These are phyloP conservation scores for Debaryomyces nepalensis DNA, from an alignment of 1,139 yeast species.

Conservation along the genomic window DNA sequence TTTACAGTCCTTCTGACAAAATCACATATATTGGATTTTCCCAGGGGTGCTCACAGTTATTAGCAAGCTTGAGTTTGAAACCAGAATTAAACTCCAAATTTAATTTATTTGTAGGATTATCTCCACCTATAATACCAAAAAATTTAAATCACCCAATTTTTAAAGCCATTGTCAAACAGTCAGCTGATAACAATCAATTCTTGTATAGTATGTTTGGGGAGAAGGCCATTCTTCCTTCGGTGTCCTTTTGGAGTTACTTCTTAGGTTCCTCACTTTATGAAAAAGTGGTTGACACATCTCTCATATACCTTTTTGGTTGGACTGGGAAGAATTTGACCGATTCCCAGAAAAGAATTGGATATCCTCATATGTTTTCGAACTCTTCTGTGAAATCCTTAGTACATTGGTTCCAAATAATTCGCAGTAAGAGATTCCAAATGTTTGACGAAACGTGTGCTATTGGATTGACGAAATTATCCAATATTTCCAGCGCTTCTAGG, in stretches of 20 bases:
- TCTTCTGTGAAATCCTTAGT: conserved; percentile 50
- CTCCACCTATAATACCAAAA: conserved; percentile 52
- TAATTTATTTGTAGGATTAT: conserved; percentile 44
- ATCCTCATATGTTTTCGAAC: conserved; percentile 53
- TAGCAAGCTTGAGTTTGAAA: conserved; percentile 47
- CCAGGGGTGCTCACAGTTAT: conserved; percentile 52
- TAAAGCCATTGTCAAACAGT: conserved; percentile 38
- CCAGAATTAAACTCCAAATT: conserved; percentile 40
- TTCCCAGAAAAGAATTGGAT: conserved; percentile 45
- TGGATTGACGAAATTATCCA: conserved; percentile 27
- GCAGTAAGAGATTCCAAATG: conserved; percentile 49
- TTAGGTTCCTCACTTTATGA: conserved; percentile 43
- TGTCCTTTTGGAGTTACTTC: conserved; percentile 48
- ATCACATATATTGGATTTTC: conserved; percentile 49
- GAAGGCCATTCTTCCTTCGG: conserved; percentile 50
- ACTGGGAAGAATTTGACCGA: conserved; percentile 36
- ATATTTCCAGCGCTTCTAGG: conserved; percentile 28
- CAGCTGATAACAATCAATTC: conserved; percentile 39
- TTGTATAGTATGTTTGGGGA: conserved; percentile 45
- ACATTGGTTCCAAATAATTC: conserved; percentile 55
- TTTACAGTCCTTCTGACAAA: conserved; percentile 19
- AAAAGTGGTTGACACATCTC: conserved; percentile 41
- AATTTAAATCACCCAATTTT: conserved; percentile 45
- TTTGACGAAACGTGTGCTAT: conserved; percentile 46
- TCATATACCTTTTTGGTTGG: conserved; percentile 49